phyloP scores from a whole-genome alignment of 176 grass and related monocot genomes.

The Carex myosuroides region DNA sequence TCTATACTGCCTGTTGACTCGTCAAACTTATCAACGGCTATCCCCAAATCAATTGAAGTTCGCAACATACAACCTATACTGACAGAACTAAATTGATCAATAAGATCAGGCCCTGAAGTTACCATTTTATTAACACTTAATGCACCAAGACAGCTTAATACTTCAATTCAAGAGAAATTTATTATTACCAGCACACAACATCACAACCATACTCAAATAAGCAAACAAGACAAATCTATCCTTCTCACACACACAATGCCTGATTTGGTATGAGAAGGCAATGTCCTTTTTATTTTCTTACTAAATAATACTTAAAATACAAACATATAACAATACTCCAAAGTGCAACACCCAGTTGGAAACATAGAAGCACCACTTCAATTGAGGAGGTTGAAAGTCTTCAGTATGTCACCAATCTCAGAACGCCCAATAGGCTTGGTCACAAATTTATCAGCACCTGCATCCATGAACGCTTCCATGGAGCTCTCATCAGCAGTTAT shows the following conservation, averaged over 20 bases:
- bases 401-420: background rate
- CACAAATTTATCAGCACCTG: background rate
- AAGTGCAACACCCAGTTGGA: background rate
- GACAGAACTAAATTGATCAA: too few species aligned
- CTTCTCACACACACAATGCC: background rate
- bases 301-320: too few species aligned
- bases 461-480: background rate
- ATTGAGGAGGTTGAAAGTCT: background rate
- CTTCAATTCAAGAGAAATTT: background rate
- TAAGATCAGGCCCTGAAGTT: too few species aligned
- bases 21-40: too few species aligned
- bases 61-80: background rate
- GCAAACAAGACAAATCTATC: background rate
- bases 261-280: background rate
- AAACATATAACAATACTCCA: background rate
- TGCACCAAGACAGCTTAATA: background rate
- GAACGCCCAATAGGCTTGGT: background rate
- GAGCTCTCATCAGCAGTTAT: background rate
- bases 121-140: background rate
- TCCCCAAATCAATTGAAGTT: background rate
- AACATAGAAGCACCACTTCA: background rate
- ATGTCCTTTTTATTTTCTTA: background rate
- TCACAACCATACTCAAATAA: too few species aligned
- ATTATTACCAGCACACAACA: background rate
- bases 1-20: too few species aligned